These are phyloP conservation scores for Tardiomyces blankii DNA, from an alignment of 1,139 yeast species.

Conservation along the genomic window DNA sequence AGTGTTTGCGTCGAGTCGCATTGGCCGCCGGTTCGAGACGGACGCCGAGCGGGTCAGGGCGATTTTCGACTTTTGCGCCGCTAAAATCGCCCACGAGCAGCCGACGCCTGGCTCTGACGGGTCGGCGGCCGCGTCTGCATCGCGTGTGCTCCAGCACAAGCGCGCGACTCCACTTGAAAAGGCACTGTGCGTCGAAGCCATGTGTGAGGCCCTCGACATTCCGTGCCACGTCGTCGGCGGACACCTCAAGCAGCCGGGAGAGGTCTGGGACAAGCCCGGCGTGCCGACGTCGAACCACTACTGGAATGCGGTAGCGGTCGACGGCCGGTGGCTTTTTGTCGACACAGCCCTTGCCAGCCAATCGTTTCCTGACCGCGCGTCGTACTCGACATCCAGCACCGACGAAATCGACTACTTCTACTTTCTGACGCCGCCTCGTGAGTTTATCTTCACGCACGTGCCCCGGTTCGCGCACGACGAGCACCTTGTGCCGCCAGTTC, in stretches of 20 bases:
- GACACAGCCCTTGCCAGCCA: slow-evolving; percentile 57
- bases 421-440: slow-evolving; percentile 66
- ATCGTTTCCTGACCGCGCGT: slow-evolving; percentile 34
- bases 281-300: slow-evolving; percentile 63
- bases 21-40: slow-evolving; percentile 32
- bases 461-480: slow-evolving; percentile 73
- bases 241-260: slow-evolving; percentile 69
- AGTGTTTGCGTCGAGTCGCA: slow-evolving; percentile 35
- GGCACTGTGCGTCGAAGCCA: slow-evolving; percentile 62
- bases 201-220: slow-evolving; percentile 61
- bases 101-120: slow-evolving; percentile 13
- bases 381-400: slow-evolving; percentile 11
- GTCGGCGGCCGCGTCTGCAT: slow-evolving; percentile 11
- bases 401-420: slow-evolving; percentile 41
- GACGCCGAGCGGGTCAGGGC: slow-evolving; percentile 51
- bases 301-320: slow-evolving; percentile 73
- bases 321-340: slow-evolving; percentile 67
- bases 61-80: slow-evolving; percentile 47
- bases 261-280: slow-evolving; percentile 30
- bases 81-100: slow-evolving; percentile 33
- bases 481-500: slow-evolving; percentile 76
- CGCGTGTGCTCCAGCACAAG: slow-evolving; percentile 28
- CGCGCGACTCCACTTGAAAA: slow-evolving; percentile 61
- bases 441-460: slow-evolving; percentile 72
- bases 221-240: slow-evolving; percentile 74